Conservation (phyloP, 2,329 filamentous ascomycete species). For the Aureobasidium namibiae region DNA sequence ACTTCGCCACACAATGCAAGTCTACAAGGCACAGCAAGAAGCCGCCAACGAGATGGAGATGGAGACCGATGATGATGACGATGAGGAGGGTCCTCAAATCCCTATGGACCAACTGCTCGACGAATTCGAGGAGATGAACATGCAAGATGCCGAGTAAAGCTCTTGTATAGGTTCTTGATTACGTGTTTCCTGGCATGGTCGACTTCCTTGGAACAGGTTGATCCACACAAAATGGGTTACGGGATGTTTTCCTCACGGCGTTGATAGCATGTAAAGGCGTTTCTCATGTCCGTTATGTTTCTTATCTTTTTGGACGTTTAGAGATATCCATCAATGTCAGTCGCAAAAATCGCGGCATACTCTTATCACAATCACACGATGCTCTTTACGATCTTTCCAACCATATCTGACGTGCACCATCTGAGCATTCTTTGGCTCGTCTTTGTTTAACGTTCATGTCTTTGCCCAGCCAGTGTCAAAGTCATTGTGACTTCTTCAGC, state of each 20-base stretch:
- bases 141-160: conserved; percentile 42
- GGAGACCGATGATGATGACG: conserved; percentile 41
- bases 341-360: background rate
- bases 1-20: conserved; percentile 68
- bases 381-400: too few species aligned
- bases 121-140: conserved; percentile 82
- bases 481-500: too few species aligned
- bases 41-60: conserved; percentile 48
- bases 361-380: background rate
- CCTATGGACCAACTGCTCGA: conserved; percentile 61
- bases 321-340: conserved; percentile 7
- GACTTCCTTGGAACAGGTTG: background rate
- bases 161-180: background rate
- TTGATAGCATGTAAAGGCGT: conserved; percentile 13
- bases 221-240: background rate
- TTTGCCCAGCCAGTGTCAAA: too few species aligned
- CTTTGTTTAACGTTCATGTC: too few species aligned
- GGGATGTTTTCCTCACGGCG: background rate
- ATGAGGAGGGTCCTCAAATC: conserved; percentile 43
- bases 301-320: background rate
- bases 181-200: background rate
- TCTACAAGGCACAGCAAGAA: conserved; percentile 66
- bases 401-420: too few species aligned
- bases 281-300: background rate
- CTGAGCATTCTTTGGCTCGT: too few species aligned